Conservation (phyloP, 352 stramenopile genomes). For the Hyaloperonospora brassicae region DNA sequence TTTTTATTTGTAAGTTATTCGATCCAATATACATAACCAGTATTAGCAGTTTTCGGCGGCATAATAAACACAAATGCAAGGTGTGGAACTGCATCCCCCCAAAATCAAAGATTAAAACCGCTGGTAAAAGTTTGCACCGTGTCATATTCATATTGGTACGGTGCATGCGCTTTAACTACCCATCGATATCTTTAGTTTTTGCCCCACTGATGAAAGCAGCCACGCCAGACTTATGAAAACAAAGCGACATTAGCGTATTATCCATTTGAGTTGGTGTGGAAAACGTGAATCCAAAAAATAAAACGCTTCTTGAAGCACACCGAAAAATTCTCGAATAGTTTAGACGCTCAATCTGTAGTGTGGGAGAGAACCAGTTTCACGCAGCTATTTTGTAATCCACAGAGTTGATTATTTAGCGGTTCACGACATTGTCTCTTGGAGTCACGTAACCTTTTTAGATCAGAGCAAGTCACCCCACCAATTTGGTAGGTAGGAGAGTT, state of each 20-base stretch:
- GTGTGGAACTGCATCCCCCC: neutral
- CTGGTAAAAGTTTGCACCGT: neutral
- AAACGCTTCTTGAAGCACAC: neutral
- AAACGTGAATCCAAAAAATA: no score
- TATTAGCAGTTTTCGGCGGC: neutral
- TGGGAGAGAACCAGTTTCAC: neutral
- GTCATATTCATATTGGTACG: no score
- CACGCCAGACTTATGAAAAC: neutral
- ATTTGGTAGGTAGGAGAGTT: neutral
- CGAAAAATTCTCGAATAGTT: neutral
- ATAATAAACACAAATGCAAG: neutral
- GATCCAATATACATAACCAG: neutral
- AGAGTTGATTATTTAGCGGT: neutral
- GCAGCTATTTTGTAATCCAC: neutral
- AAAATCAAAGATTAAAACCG: neutral
- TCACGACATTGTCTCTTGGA: neutral
- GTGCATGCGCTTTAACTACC: no score
- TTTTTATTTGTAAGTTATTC: neutral
- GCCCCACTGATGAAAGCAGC: neutral
- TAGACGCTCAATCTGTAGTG: neutral
- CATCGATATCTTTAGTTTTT: no score
- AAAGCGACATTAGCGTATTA: neutral
- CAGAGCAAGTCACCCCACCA: neutral
- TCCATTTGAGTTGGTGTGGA: neutral
- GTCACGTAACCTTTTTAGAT: neutral